Conservation (phyloP, 306 rosid genomes). For the Comarum palustre region DNA sequence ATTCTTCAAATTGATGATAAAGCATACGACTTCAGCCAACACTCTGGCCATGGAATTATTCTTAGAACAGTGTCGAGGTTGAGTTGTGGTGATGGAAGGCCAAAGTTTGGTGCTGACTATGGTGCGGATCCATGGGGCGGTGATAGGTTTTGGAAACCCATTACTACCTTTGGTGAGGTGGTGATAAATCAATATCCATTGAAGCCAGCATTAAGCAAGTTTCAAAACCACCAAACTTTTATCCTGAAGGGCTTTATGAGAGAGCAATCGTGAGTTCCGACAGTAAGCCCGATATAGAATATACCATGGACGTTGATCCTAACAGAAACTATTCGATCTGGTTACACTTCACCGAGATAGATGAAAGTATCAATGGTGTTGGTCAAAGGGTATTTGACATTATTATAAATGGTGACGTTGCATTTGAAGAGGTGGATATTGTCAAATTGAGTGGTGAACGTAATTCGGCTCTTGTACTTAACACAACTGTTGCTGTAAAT, state of each 20-base stretch:
- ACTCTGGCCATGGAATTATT: constrained; percentile 50
- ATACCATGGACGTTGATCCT: constrained; percentile 76
- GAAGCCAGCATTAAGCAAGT: constrained; percentile 63
- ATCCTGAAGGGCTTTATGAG: constrained; percentile 79
- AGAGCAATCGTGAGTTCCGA: constrained; percentile 63
- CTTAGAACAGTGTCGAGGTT: constrained; percentile 76
- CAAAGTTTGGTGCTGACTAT: constrained; percentile 68
- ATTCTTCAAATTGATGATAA: constrained; percentile 76
- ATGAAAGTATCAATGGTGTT: constrained; percentile 40
- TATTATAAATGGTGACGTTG: constrained; percentile 57
- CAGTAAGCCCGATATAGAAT: constrained; percentile 65
- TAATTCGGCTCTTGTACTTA: constrained; percentile 74
- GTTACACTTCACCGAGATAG: constrained; percentile 93
- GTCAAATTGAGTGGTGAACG: constrained; percentile 66
- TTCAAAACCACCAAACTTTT: constrained; percentile 70
- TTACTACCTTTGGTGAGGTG: constrained; percentile 48
- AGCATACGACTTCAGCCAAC: constrained; percentile 60
- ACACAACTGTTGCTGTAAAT: constrained; percentile 58
- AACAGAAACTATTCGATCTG: constrained; percentile 87
- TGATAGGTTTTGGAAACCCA: constrained; percentile 76
- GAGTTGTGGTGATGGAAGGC: constrained; percentile 73
- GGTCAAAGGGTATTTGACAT: constrained; percentile 84
- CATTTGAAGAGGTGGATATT: constrained; percentile 59
- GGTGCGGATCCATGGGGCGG: constrained; percentile 71
- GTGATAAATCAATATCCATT: constrained; percentile 60